A percentile compares a stretch with the other conserved stretches of the same genome.
Evolutionary conservation across 257 asterid genomes (phyloP).

Genomic region (Ilex aquifolium): DNA sequence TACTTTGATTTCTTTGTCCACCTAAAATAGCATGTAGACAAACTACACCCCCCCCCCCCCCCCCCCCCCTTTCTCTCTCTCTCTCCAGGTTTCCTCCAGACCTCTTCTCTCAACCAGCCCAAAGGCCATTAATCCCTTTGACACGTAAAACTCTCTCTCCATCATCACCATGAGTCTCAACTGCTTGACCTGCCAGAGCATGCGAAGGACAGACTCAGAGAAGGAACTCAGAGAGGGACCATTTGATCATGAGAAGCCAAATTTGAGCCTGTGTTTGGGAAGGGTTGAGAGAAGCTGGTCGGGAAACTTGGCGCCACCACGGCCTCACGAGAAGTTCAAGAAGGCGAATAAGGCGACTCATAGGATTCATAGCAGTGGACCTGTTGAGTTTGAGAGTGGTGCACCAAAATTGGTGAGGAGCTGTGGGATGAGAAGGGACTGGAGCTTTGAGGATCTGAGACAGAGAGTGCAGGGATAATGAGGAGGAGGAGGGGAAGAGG

Average conservation of each 20-base stretch:
- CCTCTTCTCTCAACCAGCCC: too few species aligned
- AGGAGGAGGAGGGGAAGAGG: too few species aligned
- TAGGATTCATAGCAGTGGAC: conserved; percentile 17
- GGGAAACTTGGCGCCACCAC: conserved; percentile 18
- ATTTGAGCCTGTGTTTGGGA: conserved; percentile 5
- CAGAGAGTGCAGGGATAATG: conserved; percentile 4
- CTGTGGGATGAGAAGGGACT: conserved; percentile 43
- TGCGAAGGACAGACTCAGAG: conserved; percentile 16
- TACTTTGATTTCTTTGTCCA: too few species aligned
- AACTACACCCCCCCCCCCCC: too few species aligned
- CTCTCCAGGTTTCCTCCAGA: too few species aligned
- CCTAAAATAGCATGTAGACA: too few species aligned
- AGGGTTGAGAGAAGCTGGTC: conserved; percentile 27
- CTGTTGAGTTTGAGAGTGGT: conserved; percentile 7
- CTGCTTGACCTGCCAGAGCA: conserved; percentile 13
- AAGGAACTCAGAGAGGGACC: conserved; percentile 3
- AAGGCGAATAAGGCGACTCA: conserved; percentile 4
- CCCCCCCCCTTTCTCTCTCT: too few species aligned
- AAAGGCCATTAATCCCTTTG: too few species aligned
- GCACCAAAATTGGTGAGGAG: conserved; percentile 41
- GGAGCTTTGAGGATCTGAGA: conserved; percentile 32
- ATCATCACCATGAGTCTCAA: conserved; percentile 16
- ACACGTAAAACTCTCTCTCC: too few species aligned
- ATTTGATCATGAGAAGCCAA: background rate
- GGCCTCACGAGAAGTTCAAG: background rate